A percentile compares a stretch with the other conserved stretches of the same genome.
Evolutionary conservation across 129 eudicot genomes (phyloP).

Genomic region (Flaveria ramosissima): DNA sequence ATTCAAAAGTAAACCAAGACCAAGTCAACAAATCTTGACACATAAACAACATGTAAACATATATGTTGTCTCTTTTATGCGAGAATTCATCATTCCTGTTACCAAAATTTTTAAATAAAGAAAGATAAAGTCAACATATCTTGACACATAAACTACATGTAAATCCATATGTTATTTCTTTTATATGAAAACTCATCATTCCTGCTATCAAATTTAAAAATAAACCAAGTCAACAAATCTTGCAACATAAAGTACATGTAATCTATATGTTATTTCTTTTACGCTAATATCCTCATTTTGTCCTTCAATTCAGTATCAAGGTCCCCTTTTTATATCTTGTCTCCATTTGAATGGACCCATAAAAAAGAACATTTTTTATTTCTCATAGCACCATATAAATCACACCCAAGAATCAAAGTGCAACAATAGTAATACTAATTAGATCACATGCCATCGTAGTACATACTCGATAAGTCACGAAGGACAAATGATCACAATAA

Average conservation of each 20-base stretch:
- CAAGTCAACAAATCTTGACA: neutral
- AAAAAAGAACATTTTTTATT: neutral
- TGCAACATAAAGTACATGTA: too few relatives aligned
- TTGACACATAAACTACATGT: too few relatives aligned
- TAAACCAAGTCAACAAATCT: too few relatives aligned
- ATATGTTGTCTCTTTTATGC: too few relatives aligned
- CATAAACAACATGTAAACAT: neutral
- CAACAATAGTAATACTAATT: neutral
- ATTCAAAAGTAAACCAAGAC: neutral
- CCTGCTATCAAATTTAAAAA: too few relatives aligned
- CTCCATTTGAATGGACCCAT: neutral
- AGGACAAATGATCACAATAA: constrained; percentile 1
- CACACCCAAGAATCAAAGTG: neutral
- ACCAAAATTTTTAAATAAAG: neutral
- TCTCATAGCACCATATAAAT: constrained; percentile 6
- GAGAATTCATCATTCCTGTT: too few relatives aligned
- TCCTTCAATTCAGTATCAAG: neutral
- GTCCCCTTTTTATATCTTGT: neutral
- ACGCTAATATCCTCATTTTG: neutral
- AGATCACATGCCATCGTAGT: constrained; percentile 27
- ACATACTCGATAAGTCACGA: constrained; percentile 1
- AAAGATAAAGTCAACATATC: too few relatives aligned
- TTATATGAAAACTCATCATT: too few relatives aligned
- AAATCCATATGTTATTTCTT: too few relatives aligned
- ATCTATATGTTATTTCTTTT: too few relatives aligned